Base-by-base conservation (phyloP, 352 stramenopile genomes). In the Nothophytophthora sp. region DNA sequence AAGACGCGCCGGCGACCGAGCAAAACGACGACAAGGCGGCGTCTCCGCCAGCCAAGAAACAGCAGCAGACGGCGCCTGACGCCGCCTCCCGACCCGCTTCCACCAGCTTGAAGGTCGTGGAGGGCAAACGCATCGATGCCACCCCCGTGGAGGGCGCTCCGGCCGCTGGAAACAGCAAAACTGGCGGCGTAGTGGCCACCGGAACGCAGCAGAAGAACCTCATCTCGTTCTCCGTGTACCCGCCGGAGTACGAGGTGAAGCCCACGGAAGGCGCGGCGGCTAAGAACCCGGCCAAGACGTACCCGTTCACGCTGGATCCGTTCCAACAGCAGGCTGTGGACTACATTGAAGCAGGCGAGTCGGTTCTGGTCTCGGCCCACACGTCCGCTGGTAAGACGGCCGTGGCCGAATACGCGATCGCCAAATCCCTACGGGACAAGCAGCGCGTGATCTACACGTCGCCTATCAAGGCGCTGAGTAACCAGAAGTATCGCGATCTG, bases 401-500 rank as follows among this genome's bases (percentile, higher is more conserved):
- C 0, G 91, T 98, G 18, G 97, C 97, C 16, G 97, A 99, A 68
- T 99, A 99, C 66, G 98, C 98, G 5, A 99, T 99, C 55, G 97
- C 97, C 45, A 99, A 98, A 75, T 96, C 95, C 35, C 85, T 99
- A 57, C 74, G 76, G 7, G 78, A 92, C 66, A 94, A 90, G 67
- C 80, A 88, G 59, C 88, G 97, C 29, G 97, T 99, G 8, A 97
- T 99, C 32, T 99, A 99, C 79, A 99, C 98, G 18, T 99, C 95
- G 41, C 98, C 98, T 7, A 99, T 99, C 79, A 99, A 99, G 63
- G 98, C 97, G 29, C 71, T 99, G 43, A 96, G 74, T 66, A 99
- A 99, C 81, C 98, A 99, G 71, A 99, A 99, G 71, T 99, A 99
- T 81, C 78, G 97, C 20, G 97, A 99, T 65, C 78, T 99, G 29